Conservation (phyloP, 1,284 basidiomycete genomes). For the Rhizopogon hawkerae region DNA sequence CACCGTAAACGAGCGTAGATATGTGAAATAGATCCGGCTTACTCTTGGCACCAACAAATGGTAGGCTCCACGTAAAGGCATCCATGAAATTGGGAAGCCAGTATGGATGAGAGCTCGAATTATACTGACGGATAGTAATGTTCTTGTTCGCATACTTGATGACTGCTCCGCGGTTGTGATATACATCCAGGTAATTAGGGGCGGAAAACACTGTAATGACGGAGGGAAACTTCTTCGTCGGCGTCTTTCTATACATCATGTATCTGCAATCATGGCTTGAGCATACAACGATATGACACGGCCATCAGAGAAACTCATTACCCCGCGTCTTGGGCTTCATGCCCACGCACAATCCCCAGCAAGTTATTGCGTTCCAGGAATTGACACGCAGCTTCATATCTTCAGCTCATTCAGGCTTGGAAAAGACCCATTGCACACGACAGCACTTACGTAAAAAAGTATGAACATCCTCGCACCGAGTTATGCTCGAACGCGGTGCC, state of each 20-base stretch:
- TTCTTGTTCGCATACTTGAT: constrained; percentile 98
- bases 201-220: constrained; percentile 87
- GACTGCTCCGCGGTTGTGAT: constrained; percentile 84
- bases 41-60: constrained; percentile 98
- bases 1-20: not conserved
- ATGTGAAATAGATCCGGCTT: constrained; percentile 23
- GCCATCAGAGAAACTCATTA: constrained; percentile 27
- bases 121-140: constrained; percentile 96
- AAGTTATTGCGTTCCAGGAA: constrained; percentile 92
- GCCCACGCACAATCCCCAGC: constrained; percentile 91
- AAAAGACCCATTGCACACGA: constrained; percentile 2
- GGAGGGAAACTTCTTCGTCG: constrained; percentile 53
- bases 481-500: constrained; percentile 77
- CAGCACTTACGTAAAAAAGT: constrained; percentile 78
- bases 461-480: constrained; percentile 87
- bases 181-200: constrained; percentile 82
- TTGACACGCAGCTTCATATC: constrained; percentile 87
- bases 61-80: constrained; percentile 97
- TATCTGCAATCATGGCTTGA: constrained; percentile 44
- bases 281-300: not conserved
- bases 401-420: constrained; percentile 24
- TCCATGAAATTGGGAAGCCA: constrained; percentile 99
- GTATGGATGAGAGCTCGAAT: constrained; percentile 86
- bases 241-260: constrained; percentile 41
- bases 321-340: constrained; percentile 97